Base-by-base conservation (phyloP, 345 rosid genomes). In the Boechera divaricarpa region DNA sequence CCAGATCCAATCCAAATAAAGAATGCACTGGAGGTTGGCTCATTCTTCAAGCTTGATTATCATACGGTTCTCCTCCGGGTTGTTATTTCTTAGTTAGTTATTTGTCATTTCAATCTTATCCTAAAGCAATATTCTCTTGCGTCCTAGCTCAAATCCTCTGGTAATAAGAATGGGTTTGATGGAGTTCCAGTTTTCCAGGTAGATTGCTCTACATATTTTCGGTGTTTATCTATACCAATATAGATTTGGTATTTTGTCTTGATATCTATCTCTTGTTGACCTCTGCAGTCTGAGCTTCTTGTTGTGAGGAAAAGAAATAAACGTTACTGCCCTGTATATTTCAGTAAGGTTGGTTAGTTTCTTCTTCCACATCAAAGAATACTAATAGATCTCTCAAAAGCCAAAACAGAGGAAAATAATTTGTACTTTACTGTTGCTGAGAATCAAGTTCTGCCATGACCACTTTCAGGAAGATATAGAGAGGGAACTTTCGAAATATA, bases 121-220 rank as follows among this genome's bases (percentile, higher is more conserved):
- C 38, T 63, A 26, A 49, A 74, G 29, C 31, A 71, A 21, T 6
- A 48, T 51, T 69, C 78, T n/a, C 48, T 35, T 82, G 65, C 35
- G 59, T 72, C 31, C 62, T 83, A 91, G 97, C 75, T 91, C 75
- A 90, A 91, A 85, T 77, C 88, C 55, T 71, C 87, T 10, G 83
- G 70, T 82, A 65, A 61, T 36, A 89, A 76, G 76, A 80, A 63
- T 69, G 92, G 90, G 32, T 94, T 94, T 72, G 97, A 94, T 83
- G 97, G 97, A 83, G 98, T 94, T 81, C 98, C 98, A 2, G 89
- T 94, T 70, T 94, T 94, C 65, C 97, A 94, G 97, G 98, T 94
- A 80, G 3, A 78, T 58, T 55, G 5, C 12, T 44, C 48, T 5
- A 21, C 61, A 26, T 21, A 18, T n/a, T 71, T 12, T 4, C 39